Evolutionary conservation across 345 rosid species (phyloP).

Genomic region (Ricinus communis): DNA sequence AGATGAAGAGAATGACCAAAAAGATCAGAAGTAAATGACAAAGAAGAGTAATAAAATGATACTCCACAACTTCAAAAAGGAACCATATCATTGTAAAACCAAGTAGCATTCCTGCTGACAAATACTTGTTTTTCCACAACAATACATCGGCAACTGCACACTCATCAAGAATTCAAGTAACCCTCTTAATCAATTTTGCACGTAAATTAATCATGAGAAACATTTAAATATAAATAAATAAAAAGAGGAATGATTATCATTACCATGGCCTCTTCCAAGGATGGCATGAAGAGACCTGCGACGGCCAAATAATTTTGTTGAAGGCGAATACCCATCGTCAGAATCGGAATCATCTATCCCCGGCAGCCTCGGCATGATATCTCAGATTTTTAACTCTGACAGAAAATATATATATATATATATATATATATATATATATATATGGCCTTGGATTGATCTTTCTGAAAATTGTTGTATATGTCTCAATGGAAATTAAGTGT

Average conservation of each 20-base stretch:
- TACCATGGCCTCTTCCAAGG: slow-evolving; percentile 2
- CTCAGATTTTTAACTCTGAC: no score
- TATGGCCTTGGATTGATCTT: no score
- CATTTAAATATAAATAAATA: neutral
- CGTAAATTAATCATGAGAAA: neutral
- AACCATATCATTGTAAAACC: neutral
- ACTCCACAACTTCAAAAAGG: slow-evolving; percentile 4
- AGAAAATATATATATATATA: no score
- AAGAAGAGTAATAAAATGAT: slow-evolving; percentile 1
- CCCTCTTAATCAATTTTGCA: neutral
- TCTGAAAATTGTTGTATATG: no score
- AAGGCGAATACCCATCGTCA: neutral
- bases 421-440: no score
- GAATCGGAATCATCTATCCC: slow-evolving; percentile 8
- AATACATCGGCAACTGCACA: slow-evolving; percentile 17
- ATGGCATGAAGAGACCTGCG: neutral
- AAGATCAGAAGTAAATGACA: slow-evolving; percentile 5
- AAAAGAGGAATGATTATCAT: neutral
- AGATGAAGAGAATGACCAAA: slow-evolving; percentile 4
- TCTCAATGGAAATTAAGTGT: no score
- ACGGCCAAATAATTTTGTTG: neutral
- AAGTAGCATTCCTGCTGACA: neutral
- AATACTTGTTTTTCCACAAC: slow-evolving; percentile 1
- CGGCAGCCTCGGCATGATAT: neutral
- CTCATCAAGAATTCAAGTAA: no score